Percentiles rank a stretch among this genome's conserved stretches.
Evolutionary conservation across 768 basidiomycete species (phyloP).

Genomic region (Mycena leptocephala): DNA sequence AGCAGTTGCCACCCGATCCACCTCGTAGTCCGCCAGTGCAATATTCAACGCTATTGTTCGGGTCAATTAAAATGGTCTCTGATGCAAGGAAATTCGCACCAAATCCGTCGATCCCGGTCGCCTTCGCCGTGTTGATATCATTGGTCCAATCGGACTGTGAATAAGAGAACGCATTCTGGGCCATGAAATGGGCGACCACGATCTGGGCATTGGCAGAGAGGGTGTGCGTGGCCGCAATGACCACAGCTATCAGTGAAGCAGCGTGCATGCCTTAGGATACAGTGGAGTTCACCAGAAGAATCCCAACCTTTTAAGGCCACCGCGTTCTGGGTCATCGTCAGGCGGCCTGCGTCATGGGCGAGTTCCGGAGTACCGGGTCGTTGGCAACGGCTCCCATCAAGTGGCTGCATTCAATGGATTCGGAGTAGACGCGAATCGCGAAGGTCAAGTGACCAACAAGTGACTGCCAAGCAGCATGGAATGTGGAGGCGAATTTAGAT

Average conservation of each 20-base stretch:
- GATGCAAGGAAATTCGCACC: constrained; percentile 25
- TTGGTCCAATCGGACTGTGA: constrained; percentile 38
- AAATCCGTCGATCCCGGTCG: constrained; percentile 45
- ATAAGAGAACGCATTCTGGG: constrained; percentile 43
- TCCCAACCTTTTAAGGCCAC: too few species aligned
- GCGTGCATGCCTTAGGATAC: background rate
- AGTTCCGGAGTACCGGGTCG: too few species aligned
- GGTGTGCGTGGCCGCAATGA: background rate
- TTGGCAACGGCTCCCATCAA: too few species aligned
- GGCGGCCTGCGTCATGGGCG: too few species aligned
- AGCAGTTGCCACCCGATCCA: constrained; percentile 47
- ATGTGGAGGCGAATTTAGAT: too few species aligned
- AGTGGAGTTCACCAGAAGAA: too few species aligned
- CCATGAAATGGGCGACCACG: constrained; percentile 35
- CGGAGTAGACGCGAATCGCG: too few species aligned
- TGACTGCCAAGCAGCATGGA: too few species aligned
- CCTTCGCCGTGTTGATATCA: constrained; percentile 42
- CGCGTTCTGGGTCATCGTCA: too few species aligned
- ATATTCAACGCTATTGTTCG: constrained; percentile 41
- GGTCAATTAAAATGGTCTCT: background rate
- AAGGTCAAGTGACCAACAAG: too few species aligned
- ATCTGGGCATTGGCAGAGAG: constrained; percentile 19
- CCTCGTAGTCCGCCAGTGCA: constrained; percentile 43
- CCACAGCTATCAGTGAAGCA: background rate
- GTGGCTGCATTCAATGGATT: too few species aligned